phyloP scores from a whole-genome alignment of 345 rosid species.

The Corchorus capsularis region DNA sequence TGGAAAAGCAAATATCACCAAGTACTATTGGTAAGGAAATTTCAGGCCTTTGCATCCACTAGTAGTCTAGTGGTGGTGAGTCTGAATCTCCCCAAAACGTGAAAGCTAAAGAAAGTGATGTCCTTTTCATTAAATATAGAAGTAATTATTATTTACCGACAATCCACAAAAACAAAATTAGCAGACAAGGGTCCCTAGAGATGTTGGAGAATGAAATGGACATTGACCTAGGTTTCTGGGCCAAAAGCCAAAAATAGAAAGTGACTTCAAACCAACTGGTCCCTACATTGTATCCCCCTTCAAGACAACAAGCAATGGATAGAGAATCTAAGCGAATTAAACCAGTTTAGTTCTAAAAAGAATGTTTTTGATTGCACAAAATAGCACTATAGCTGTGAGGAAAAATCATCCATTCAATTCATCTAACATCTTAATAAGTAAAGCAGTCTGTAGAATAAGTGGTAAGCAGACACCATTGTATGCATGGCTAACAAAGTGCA shows the following conservation, averaged over 20 bases:
- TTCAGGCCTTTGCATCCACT: constrained; percentile 48
- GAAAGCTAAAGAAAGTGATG: constrained; percentile 28
- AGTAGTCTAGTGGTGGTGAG: constrained; percentile 41
- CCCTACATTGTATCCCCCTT: constrained; percentile 32
- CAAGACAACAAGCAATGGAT: constrained; percentile 31
- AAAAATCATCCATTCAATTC: background rate
- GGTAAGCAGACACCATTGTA: background rate
- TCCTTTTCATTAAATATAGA: constrained; percentile 31
- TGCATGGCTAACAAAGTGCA: background rate
- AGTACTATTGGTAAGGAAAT: constrained; percentile 45
- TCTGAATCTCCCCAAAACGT: constrained; percentile 28
- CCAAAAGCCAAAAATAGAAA: constrained; percentile 57
- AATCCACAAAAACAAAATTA: constrained; percentile 31
- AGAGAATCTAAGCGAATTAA: constrained; percentile 29
- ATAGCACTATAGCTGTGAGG: constrained; percentile 1
- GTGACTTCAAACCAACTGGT: constrained; percentile 53
- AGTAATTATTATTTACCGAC: constrained; percentile 25
- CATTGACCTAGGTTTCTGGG: constrained; percentile 55
- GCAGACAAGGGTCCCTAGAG: constrained; percentile 66
- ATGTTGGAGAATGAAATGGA: constrained; percentile 63
- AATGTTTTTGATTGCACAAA: constrained; percentile 24
- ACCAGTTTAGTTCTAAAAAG: constrained; percentile 19
- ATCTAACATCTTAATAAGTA: background rate
- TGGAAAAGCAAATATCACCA: constrained; percentile 21
- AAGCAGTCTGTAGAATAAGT: background rate